Percentiles rank a stretch among this genome's conserved stretches.
These are phyloP conservation scores for Thraustochytrium striatum DNA, from an alignment of 352 stramenopile genomes.

Conservation along the genomic window DNA sequence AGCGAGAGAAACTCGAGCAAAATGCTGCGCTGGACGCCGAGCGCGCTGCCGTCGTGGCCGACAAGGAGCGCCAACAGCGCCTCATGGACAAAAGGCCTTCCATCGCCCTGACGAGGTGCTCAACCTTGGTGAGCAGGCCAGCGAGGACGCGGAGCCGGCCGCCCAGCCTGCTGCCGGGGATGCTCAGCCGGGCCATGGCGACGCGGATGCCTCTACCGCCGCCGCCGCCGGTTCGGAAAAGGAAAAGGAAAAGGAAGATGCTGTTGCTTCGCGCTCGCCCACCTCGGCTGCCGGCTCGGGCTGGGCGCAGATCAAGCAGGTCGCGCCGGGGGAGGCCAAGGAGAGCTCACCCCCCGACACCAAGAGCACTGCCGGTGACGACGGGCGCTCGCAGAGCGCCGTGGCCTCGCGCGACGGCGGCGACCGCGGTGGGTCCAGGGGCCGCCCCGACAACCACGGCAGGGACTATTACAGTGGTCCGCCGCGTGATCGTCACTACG, in stretches of 20 bases:
- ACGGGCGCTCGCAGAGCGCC: too few relatives aligned
- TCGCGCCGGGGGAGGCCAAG: background rate
- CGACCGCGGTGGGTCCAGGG: too few relatives aligned
- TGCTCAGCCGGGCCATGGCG: background rate
- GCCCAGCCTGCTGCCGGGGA: background rate
- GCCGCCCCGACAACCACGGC: too few relatives aligned
- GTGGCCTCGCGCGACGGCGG: too few relatives aligned
- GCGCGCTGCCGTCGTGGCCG: slow-evolving; percentile 7
- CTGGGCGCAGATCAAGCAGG: background rate
- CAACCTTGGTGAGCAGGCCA: background rate
- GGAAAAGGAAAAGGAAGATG: background rate
- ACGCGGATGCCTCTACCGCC: background rate
- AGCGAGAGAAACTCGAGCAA: slow-evolving; percentile 34
- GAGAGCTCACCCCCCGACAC: background rate
- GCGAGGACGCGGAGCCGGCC: background rate
- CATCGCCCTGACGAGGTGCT: slow-evolving; percentile 22
- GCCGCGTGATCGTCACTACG: background rate
- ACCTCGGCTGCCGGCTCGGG: background rate
- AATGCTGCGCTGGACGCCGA: slow-evolving; percentile 17
- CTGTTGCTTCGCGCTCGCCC: background rate
- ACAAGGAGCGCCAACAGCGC: slow-evolving; percentile 30
- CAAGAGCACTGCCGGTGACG: background rate
- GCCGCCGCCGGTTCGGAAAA: background rate
- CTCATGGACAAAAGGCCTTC: slow-evolving; percentile 37
- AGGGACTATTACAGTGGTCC: too few relatives aligned